Evolutionary conservation across 768 basidiomycete genomes (phyloP).

Genomic region (Clavaria fumosa): DNA sequence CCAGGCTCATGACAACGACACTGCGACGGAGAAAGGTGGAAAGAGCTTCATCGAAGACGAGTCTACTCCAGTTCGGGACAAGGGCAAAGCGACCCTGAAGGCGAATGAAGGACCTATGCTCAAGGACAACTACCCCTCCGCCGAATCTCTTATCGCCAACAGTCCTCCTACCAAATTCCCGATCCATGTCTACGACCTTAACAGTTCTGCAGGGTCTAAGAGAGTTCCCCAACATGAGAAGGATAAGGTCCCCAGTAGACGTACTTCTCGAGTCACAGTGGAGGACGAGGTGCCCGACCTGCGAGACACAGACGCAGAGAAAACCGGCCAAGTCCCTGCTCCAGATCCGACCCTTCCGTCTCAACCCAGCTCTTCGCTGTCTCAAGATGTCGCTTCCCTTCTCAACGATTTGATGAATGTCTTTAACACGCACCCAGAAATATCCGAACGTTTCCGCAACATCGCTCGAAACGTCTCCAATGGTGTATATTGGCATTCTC

Average conservation of each 20-base stretch:
- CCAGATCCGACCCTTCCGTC: slow-evolving; percentile 32
- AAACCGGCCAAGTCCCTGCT: no score
- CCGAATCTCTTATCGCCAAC: slow-evolving; percentile 25
- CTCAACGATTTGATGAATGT: slow-evolving; percentile 40
- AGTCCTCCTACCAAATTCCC: slow-evolving; percentile 40
- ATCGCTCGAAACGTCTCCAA: slow-evolving; percentile 44
- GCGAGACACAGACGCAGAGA: slow-evolving; percentile 1
- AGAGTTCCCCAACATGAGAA: slow-evolving; percentile 17
- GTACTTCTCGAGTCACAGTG: slow-evolving; percentile 8
- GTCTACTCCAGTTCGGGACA: slow-evolving; percentile 16
- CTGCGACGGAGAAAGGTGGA: slow-evolving; percentile 17
- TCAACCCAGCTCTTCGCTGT: slow-evolving; percentile 31
- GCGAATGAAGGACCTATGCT: slow-evolving; percentile 17
- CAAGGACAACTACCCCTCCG: slow-evolving; percentile 21
- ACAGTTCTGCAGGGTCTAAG: slow-evolving; percentile 5
- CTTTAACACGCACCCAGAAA: slow-evolving; percentile 51
- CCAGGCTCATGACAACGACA: no score
- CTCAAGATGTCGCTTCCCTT: slow-evolving; percentile 48
- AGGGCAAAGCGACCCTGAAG: slow-evolving; percentile 40
- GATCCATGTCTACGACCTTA: slow-evolving; percentile 1
- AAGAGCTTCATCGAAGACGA: slow-evolving; percentile 13
- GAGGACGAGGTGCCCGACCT: no score
- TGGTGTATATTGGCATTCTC: slow-evolving; percentile 55
- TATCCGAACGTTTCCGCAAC: slow-evolving; percentile 51
- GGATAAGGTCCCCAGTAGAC: slow-evolving; percentile 20